Conservation (phyloP, 306 rosid genomes). For the Hylodesmum podocarpum region DNA sequence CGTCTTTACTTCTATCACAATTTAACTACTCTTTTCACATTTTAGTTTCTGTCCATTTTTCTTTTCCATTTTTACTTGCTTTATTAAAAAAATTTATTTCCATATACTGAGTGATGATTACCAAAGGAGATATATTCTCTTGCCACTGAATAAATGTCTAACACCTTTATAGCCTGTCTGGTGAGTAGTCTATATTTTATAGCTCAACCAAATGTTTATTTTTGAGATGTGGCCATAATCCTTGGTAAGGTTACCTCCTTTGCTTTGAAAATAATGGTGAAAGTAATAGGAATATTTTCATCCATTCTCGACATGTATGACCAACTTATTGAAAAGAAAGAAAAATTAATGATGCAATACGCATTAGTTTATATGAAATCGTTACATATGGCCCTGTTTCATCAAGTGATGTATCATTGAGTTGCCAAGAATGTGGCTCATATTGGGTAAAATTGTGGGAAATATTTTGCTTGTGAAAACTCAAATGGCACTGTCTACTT, state of each 20-base stretch:
- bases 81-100: neutral
- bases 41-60: neutral
- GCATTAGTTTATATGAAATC: constrained; percentile 5
- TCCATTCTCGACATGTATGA: neutral
- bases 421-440: constrained; percentile 1
- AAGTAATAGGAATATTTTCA: neutral
- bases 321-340: neutral
- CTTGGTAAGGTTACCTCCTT: neutral
- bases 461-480: neutral
- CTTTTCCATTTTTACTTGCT: neutral
- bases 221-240: neutral
- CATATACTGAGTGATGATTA: neutral
- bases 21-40: neutral
- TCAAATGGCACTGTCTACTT: neutral
- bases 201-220: neutral
- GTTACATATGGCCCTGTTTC: constrained; percentile 15
- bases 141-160: neutral
- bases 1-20: neutral
- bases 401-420: constrained; percentile 1
- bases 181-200: constrained; percentile 9
- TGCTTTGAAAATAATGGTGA: neutral
- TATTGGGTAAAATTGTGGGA: neutral
- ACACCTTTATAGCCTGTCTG: neutral
- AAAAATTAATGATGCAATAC: neutral
- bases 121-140: neutral